phyloP scores from a whole-genome alignment of 1,284 basidiomycete genomes.

The Leccinum griseonigrum region DNA sequence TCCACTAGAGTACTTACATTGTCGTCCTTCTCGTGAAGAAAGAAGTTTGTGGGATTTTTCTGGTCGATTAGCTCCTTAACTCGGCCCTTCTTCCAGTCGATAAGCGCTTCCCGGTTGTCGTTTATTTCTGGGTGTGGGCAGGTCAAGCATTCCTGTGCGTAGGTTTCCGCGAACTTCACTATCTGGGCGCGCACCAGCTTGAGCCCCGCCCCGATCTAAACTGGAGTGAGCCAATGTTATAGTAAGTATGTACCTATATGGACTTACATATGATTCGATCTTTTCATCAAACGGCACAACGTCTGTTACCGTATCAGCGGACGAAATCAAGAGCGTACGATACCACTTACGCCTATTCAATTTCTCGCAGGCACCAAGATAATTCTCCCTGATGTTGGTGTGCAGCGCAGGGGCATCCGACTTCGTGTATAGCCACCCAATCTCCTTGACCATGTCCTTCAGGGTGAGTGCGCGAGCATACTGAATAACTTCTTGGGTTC shows the following conservation, averaged over 20 bases:
- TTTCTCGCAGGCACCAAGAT: not conserved
- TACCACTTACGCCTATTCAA: not conserved
- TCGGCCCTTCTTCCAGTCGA: not conserved
- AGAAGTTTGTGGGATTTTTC: not conserved
- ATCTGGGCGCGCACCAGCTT: not conserved
- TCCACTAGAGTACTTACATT: not conserved
- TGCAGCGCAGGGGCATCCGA: not conserved
- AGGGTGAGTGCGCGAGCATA: not conserved
- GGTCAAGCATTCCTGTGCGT: not conserved
- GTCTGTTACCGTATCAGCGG: not conserved
- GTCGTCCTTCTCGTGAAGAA: not conserved
- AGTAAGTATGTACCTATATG: too few relatives aligned
- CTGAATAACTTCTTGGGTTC: too few relatives aligned
- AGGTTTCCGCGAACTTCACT: not conserved
- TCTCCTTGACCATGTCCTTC: not conserved
- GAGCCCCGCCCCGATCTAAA: not conserved
- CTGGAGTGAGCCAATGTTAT: not conserved
- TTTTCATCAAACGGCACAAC: not conserved
- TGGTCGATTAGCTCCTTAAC: not conserved
- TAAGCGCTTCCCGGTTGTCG: not conserved
- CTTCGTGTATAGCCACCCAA: not conserved
- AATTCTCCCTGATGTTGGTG: not conserved
- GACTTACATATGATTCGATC: not conserved
- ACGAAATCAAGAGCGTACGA: not conserved
- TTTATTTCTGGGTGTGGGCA: not conserved